Evolutionary conservation across 306 rosid species (phyloP), one percentile per base, ranked within the genome.

Genomic region (Echinosophora koreensis): DNA sequence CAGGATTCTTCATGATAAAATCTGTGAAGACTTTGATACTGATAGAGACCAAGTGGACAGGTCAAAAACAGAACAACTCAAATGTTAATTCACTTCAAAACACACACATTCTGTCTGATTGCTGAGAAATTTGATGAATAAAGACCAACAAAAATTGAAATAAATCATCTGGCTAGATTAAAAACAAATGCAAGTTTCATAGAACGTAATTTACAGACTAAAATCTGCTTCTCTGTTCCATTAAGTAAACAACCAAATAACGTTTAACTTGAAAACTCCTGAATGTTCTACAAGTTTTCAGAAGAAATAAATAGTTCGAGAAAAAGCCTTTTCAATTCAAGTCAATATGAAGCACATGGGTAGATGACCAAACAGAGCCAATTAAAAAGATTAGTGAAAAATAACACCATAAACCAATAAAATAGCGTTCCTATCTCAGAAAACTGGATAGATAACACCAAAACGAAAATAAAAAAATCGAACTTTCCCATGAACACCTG

Each of bases 1-100:
- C 89, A 41, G 64, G 47, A 65, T 71, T 77, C 57, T 71, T 70
- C 85, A 82, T 82, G n/a, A 4, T 1, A 66, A 74, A 79, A 22
- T 42, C 61, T 55, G 2, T 49, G 10, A 72, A 70, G 71, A 14
- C 4, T 50, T 9, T 6, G 49, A 50, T 16, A 38, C 37, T 32
- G 11, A 15, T 77, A 28, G 9, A 46, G 22, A 38, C 28, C 18
- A 4, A 73, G 39, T 70, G 50, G 37, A 63, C 51, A 70, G 64
- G 38, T 2, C 22, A 65, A 64, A 64, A 81, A 16, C 27, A 74
- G 3, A 69, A 3, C 22, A 72, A 22, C 17, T 56, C 17, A 47
- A 11, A 22, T 12, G 63, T 10, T 14, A 32, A 38, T 12, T 18
- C 52, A 32, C 30, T 44, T 9, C 60, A 35, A 17, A 65, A n/a